Base-by-base conservation (phyloP, 306 rosid species). In the Morella rubra region DNA sequence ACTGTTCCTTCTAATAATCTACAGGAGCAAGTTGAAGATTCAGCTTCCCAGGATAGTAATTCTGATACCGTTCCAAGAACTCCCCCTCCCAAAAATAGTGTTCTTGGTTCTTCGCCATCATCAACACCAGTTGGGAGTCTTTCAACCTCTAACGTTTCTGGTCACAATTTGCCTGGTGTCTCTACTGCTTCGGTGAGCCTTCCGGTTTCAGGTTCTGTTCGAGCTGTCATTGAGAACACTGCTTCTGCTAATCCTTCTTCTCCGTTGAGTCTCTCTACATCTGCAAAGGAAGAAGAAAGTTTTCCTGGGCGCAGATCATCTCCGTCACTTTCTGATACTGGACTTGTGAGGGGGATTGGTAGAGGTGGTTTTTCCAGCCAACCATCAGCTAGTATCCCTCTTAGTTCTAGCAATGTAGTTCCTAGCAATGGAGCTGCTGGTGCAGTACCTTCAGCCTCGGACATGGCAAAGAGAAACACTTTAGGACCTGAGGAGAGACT, bases 21-120 rank as follows among this genome's bases (percentile, higher is more conserved):
- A 19, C 92, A 83, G 85, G 98, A 95, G 85, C 93, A 90, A 76
- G 90, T 89, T 82, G 98, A 95, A 54, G 97, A 92, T 67, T 67
- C 91, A 22, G 86, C 89, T 20, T 89, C 94, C 64, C 96, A 82
- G 71, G 98, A 95, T 81, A 79, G 85, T 84, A 89, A 80, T 82
- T 82, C 86, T 24, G 98, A 95, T 77, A 85, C 76, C 71, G 74
- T 82, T 85, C 81, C 88, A 11, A 89, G 85, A 85, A 90, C 97
- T 60, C 98, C 98, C 73, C 97, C 97, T 83, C 74, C 93, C 19
- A 92, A 90, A 84, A 88, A 65, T 80, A 80, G 81, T 56, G 85
- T 78, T 44, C 84, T 88, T 81, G 79, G 79, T 81, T 86, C 93
- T 73, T 86, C 93, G 37, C 85, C 40, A 77, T 15, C 81, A 69